Base-by-base conservation (phyloP, 176 grass and related monocot genomes). In the Juncus effusus region DNA sequence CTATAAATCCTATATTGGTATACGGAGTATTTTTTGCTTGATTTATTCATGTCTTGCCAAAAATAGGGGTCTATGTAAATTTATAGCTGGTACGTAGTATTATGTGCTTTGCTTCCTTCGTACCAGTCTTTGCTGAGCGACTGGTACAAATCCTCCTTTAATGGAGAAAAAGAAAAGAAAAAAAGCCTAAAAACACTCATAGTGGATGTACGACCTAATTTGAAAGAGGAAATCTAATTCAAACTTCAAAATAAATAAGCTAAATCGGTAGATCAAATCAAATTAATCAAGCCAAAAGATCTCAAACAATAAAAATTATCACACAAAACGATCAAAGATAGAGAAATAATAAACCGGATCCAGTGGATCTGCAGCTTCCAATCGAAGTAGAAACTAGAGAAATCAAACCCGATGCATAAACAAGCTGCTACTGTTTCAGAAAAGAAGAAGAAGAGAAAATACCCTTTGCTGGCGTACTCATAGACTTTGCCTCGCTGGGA, bases 401-500 rank as follows among this genome's bases (percentile, higher is more conserved):
- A 63, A 12, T 4, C 7, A 61, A 38, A 7, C 7, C 10, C 15
- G 6, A 61, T 11, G 16, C 13, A 38, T 16, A 61, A 61, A 61
- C 36, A 61, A 13, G 5, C 58, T 28, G n/a, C 13, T 36, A 36
- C 9, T 49, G 49, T 47, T 28, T 51, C 49, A 42, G 16, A 51
- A 50, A 37, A 37, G 3, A 36, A 3, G 42, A 4, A 4, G 4
- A 11, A 4, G 10, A 0, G 13, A 12, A 16, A 7, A 16, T 72
- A 85, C 82, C 74, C 69, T 54, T 38, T 51, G 78, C 60, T 96
- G 42, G 84, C 70, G 83, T 76, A 96, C 66, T 90, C 78, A 62
- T 63, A 84, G 83, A 90, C 68, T 72, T 84, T 96, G 50, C 91
- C 91, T 35, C 81, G 80, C 2, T 78, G 51, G 74, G 93, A 92